phyloP scores from a whole-genome alignment of 2,329 filamentous ascomycete species.

The Pseudofabraea citricarpa region DNA sequence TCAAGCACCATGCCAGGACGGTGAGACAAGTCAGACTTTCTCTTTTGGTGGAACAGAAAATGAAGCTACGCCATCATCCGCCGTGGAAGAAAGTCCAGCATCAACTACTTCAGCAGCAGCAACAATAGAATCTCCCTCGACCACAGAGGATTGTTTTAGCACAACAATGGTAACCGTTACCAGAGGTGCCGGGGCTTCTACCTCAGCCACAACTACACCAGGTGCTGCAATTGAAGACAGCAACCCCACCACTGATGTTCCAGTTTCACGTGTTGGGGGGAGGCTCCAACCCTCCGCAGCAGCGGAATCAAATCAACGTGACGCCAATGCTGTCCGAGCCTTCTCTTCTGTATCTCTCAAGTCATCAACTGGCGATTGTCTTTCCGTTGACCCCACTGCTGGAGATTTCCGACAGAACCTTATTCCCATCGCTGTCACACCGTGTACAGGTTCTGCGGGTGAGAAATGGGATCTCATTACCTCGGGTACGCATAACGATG shows the following conservation, averaged over 20 bases:
- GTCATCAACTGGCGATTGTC: constrained; percentile 35
- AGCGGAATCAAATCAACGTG: constrained; percentile 38
- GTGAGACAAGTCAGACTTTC: constrained; percentile 40
- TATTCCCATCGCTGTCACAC: constrained; percentile 35
- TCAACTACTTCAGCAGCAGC: constrained; percentile 2
- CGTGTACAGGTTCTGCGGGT: constrained; percentile 33
- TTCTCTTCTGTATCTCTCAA: constrained; percentile 35
- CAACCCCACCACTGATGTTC: constrained; percentile 36
- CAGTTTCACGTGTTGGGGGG: constrained; percentile 47
- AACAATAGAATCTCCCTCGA: too few relatives aligned
- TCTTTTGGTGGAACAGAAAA: constrained; percentile 17
- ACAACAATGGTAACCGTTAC: background rate
- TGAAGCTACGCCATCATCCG: background rate
- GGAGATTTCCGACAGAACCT: constrained; percentile 41
- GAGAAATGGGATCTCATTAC: constrained; percentile 41
- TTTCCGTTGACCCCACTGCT: constrained; percentile 38
- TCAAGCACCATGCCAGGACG: constrained; percentile 36
- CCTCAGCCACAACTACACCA: constrained; percentile 3
- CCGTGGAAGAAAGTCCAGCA: constrained; percentile 1
- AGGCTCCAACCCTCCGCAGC: constrained; percentile 43
- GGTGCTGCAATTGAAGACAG: constrained; percentile 2
- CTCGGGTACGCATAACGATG: constrained; percentile 46
- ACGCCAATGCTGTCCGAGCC: constrained; percentile 35
- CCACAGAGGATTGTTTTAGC: constrained; percentile 2
- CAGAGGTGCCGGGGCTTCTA: background rate